Evolutionary conservation across 148 eudicot genomes (phyloP), one percentile per base, ranked within the genome.

Genomic region (Camellia japonica): DNA sequence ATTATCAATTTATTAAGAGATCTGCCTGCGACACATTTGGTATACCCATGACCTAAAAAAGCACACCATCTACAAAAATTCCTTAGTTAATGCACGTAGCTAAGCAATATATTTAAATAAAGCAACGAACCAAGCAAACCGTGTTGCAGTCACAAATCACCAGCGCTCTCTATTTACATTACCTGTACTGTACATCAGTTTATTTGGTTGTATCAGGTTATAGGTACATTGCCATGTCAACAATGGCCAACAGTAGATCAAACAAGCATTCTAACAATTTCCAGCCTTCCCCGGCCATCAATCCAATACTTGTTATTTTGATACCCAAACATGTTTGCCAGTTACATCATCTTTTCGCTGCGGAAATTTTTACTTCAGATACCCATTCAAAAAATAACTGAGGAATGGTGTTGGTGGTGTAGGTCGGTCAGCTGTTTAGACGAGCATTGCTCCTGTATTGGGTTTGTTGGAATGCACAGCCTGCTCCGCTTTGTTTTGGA

Each of bases 401-500:
- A 49, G 7, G 5, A 7, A 7, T 5, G 52, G 59, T n/a, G 19
- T 42, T n/a, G 71, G 81, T 43, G 46, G 47, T n/a, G 76, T 77
- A 68, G 58, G 76, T 67, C 0, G 30, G 77, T 82, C 78, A 82
- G 68, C 81, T 19, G 46, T 44, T 78, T 54, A 82, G 84, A 82
- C 2, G 94, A 91, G 75, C 80, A 87, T 76, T 88, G 94, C 81
- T 82, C 87, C 84, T 87, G 84, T 65, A 87, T 83, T 6, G 89
- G 85, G 82, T 82, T 85, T 14, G 81, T 73, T 20, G 89, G 84
- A 62, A 75, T 69, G 76, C 90, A 84, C 38, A 91, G 80, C 68
- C 90, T 86, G 68, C 88, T 91, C 71, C 94, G 82, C 85, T 91
- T 91, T 0, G 92, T 86, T 77, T 89, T 90, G 52, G 94, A 91